Percentiles rank a stretch among this genome's conserved stretches.
Evolutionary conservation across 2,329 filamentous ascomycete genomes (phyloP).

Genomic region (Malbranchea zuffiana): DNA sequence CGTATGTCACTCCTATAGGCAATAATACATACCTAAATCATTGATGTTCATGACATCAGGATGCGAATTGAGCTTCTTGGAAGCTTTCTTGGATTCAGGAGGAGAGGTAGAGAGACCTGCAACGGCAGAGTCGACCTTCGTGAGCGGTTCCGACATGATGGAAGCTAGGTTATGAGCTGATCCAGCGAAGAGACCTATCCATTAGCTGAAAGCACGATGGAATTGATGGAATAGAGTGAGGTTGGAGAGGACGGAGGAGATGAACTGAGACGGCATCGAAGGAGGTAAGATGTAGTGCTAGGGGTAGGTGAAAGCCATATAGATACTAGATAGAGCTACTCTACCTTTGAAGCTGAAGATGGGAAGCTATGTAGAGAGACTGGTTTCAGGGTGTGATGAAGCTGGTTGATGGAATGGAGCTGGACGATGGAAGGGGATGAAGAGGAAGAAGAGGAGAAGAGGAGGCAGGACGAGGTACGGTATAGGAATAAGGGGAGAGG

Average conservation of each 20-base stretch:
- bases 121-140: constrained; percentile 86
- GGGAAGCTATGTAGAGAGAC: not conserved
- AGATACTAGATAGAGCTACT: not conserved
- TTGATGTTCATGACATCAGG: constrained; percentile 75
- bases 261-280: constrained; percentile 1
- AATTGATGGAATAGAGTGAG: constrained; percentile 2
- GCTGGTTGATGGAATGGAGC: constrained; percentile 1
- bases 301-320: not conserved
- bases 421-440: constrained; percentile 9
- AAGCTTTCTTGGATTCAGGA: constrained; percentile 41
- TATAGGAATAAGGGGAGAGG: constrained; percentile 9
- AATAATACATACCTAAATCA: constrained; percentile 61
- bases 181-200: not conserved
- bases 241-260: not conserved
- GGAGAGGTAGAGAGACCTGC: constrained; percentile 62
- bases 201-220: constrained; percentile 6
- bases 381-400: not conserved
- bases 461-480: not conserved
- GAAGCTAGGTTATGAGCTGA: constrained; percentile 1
- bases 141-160: constrained; percentile 54
- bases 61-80: constrained; percentile 54
- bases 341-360: not conserved
- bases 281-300: not conserved
- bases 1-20: no score
- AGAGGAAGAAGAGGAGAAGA: constrained; percentile 10